Evolutionary conservation across 129 eudicot genomes (phyloP), one percentile per base, ranked within the genome.

Genomic region (Flaveria sonorensis): DNA sequence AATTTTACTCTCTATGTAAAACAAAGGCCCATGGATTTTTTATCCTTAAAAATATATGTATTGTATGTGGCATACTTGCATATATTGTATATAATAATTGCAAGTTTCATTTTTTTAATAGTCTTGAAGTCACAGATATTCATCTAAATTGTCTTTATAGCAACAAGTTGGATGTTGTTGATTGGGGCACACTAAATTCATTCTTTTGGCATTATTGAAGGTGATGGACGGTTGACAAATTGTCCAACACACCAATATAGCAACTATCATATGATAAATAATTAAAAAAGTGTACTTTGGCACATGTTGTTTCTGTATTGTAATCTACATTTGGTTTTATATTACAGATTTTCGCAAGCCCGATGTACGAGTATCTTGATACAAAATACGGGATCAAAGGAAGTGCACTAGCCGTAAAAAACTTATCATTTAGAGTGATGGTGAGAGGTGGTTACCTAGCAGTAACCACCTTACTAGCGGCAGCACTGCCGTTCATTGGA

Each of bases 281-380:
- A 36, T 36, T 36, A 36, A 36, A 30, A 53, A 19, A 56, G 16
- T 9, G 0, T 10, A 56, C 42, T 30, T 3, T 8, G 24, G 43
- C 43, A 23, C 24, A 59, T 74, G 18, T 45, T 40, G 12, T 60
- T 40, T 42, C 16, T 55, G n/a, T 56, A 14, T 7, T 71, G 12
- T 18, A 71, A n/a, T 14, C 6, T 36, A 32, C 45, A 55, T 56
- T 36, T 18, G 26, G 15, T 6, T 9, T 20, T 6, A 26, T 82
- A 45, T 47, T 68, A 47, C 79, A 95, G 99, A 92, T 95, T 28
- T 95, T 95, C 74, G 97, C 99, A 6, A 89, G 97, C 61, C 99
- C 99, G 24, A 92, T 92, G 96, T 92, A 95, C 52, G 99, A 95
- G 87, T 91, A 83, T 81, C 48, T 95, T 57, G 99, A 95, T 43